Base-by-base conservation (phyloP, 2,329 filamentous ascomycete species). In the Botrytis hyacinthi region DNA sequence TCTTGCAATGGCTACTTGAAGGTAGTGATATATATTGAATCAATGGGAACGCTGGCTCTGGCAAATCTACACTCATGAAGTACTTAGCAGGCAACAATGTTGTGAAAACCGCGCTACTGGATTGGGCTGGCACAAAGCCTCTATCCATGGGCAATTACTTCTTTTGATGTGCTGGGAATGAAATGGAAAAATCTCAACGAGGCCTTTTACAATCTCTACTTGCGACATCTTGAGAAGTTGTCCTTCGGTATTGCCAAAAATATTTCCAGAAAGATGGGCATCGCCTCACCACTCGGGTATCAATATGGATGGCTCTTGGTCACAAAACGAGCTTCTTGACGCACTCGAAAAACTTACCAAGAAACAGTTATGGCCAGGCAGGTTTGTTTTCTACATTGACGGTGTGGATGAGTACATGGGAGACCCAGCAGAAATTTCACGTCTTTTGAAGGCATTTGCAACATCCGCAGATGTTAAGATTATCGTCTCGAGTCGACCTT, bases 101-200 rank as follows among this genome's bases (percentile, higher is more conserved):
- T 26, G 75, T 61, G 4, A 57, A 26, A 44, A 37, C n/a, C 22
- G 76, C 81, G 4, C 73, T 75, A 22, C 81, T 67, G 82, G 82
- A 75, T 80, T 0, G 76, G 46, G 9, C 59, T 59, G 9, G n/a
- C 74, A 29, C 63, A 78, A 6, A 82, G 7, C 42, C 68, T 48
- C 57, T 44, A 62, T 37, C 8, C 0, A 16, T 80, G 0, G 83
- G 83, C 0, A 82, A 80, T 0, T 86, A 83, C 76, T 86, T 85
- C 75, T 85, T 86, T 71, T 86, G 84, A 84, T 84, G 80, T 7
- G 81, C 81, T 37, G 83, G 83, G 8, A 82, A 81, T 1, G 22
- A 20, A 35, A 42, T 74, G 20, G 74, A 77, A 61, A 76, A 67
- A 42, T 73, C 73, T 5, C 37, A 75, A 54, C 12, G 62, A 26